Percentiles rank a stretch among this genome's conserved stretches.
These are phyloP conservation scores for Escallonia herrerae DNA, from an alignment of 129 eudicot species.

Conservation along the genomic window DNA sequence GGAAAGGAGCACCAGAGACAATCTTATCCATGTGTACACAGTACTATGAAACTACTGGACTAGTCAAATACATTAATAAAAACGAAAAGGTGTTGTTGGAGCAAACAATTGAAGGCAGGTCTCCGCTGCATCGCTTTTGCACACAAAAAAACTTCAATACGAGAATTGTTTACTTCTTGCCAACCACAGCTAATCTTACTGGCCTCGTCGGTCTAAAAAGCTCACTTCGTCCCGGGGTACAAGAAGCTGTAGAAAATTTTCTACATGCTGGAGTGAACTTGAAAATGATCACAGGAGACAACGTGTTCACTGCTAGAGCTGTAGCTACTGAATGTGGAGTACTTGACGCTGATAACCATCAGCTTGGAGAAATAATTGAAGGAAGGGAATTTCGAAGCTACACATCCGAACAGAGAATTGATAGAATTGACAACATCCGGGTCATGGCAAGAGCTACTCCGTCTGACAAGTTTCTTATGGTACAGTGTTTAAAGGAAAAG, in stretches of 20 bases:
- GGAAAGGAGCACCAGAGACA: constrained; percentile 11
- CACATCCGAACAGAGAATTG: constrained; percentile 9
- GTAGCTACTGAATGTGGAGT: constrained; percentile 10
- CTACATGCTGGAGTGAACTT: constrained; percentile 4
- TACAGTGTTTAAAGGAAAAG: constrained; percentile 3
- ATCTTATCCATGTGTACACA: neutral
- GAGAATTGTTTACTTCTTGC: too few relatives aligned
- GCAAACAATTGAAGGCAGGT: constrained; percentile 7
- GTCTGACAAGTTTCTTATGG: constrained; percentile 9
- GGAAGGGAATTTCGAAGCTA: constrained; percentile 3
- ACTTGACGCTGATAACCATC: neutral
- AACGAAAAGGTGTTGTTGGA: neutral
- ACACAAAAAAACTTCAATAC: neutral
- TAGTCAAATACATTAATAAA: constrained; percentile 1
- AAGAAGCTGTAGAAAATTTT: neutral
- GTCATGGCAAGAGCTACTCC: constrained; percentile 11
- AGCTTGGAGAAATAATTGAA: constrained; percentile 1
- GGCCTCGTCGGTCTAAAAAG: constrained; percentile 1
- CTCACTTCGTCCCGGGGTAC: neutral
- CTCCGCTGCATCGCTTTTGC: constrained; percentile 17
- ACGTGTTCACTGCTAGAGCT: constrained; percentile 6
- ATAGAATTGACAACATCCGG: constrained; percentile 3
- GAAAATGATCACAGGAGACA: constrained; percentile 9
- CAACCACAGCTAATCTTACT: neutral
- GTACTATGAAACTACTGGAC: constrained; percentile 3